phyloP scores from a whole-genome alignment of 2,329 filamentous ascomycete genomes.

The Pseudocercospora fijiensis region DNA sequence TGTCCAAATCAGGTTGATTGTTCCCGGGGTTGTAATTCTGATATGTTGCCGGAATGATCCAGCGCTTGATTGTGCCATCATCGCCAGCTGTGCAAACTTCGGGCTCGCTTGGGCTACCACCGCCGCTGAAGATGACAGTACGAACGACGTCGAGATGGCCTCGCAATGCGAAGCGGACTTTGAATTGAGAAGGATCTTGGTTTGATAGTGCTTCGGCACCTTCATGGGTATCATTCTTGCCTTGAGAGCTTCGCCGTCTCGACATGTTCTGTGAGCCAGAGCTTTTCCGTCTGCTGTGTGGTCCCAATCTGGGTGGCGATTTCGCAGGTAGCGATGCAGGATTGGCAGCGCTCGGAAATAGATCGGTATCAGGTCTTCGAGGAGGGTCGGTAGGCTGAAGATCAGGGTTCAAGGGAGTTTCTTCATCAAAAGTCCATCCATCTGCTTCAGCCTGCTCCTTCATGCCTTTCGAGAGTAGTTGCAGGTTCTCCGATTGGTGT shows the following conservation, averaged over 20 bases:
- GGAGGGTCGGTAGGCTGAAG: slow-evolving; percentile 49
- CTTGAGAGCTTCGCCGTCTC: slow-evolving; percentile 62
- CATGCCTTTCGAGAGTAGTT: slow-evolving; percentile 6
- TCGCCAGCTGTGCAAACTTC: slow-evolving; percentile 96
- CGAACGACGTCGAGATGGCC: slow-evolving; percentile 93
- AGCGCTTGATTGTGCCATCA: slow-evolving; percentile 93
- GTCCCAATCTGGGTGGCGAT: slow-evolving; percentile 67
- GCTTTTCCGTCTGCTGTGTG: slow-evolving; percentile 73
- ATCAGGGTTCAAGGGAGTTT: slow-evolving; percentile 54
- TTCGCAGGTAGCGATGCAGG: slow-evolving; percentile 66
- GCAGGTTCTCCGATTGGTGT: slow-evolving; percentile 17
- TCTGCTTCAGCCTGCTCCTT: slow-evolving; percentile 51
- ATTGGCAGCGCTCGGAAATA: slow-evolving; percentile 73
- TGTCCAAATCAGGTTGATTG: slow-evolving; percentile 72
- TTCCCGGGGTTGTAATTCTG: slow-evolving; percentile 56
- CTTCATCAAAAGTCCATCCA: slow-evolving; percentile 91
- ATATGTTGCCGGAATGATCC: slow-evolving; percentile 79
- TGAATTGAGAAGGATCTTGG: slow-evolving; percentile 75
- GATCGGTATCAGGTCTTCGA: slow-evolving; percentile 77
- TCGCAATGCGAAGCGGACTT: slow-evolving; percentile 84
- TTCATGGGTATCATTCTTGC: slow-evolving; percentile 56
- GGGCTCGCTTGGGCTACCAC: slow-evolving; percentile 89
- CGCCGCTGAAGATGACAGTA: slow-evolving; percentile 93
- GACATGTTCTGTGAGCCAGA: slow-evolving; percentile 57
- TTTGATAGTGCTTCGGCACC: slow-evolving; percentile 48